A percentile compares a stretch with the other conserved stretches of the same genome.
Conservation (phyloP, 1,284 basidiomycete genomes). For the Heterobasidion irregulare region DNA sequence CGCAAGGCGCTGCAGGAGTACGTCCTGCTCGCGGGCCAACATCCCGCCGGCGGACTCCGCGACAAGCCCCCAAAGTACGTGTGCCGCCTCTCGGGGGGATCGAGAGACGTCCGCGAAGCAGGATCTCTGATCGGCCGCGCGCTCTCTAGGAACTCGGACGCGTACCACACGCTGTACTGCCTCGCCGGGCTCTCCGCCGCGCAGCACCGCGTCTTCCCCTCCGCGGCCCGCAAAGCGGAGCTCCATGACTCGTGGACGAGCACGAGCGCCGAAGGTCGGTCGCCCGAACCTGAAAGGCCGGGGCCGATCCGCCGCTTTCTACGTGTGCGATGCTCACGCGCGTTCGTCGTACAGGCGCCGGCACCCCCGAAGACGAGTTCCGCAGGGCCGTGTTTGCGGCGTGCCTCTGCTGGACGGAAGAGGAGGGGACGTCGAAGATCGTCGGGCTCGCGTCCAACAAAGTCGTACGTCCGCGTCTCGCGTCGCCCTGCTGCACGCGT, state of each 20-base stretch:
- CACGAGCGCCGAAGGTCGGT: constrained; percentile 20
- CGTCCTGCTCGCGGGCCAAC: constrained; percentile 81
- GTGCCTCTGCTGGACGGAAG: constrained; percentile 70
- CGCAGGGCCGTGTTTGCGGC: constrained; percentile 50
- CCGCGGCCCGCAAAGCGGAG: constrained; percentile 31
- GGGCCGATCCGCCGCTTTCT: neutral
- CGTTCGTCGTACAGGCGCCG: constrained; percentile 9
- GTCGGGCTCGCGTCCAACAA: constrained; percentile 63
- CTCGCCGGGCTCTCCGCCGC: constrained; percentile 83
- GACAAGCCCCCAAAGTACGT: constrained; percentile 91
- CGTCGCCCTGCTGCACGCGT: neutral
- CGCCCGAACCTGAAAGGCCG: too few species aligned
- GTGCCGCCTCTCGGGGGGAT: too few species aligned
- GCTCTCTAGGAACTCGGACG: constrained; percentile 58
- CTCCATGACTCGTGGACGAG: constrained; percentile 36
- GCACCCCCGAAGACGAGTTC: constrained; percentile 25
- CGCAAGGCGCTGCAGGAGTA: constrained; percentile 80
- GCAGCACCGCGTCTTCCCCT: constrained; percentile 67
- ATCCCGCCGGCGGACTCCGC: constrained; percentile 76
- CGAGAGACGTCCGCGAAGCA: too few species aligned
- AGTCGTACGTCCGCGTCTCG: constrained; percentile 43
- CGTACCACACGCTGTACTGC: constrained; percentile 91
- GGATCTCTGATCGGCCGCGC: neutral
- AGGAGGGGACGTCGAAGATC: constrained; percentile 52
- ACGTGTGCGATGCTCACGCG: too few species aligned